Conservation (phyloP, 2,329 filamentous ascomycete species). For the Herpomyces periplanetae region DNA sequence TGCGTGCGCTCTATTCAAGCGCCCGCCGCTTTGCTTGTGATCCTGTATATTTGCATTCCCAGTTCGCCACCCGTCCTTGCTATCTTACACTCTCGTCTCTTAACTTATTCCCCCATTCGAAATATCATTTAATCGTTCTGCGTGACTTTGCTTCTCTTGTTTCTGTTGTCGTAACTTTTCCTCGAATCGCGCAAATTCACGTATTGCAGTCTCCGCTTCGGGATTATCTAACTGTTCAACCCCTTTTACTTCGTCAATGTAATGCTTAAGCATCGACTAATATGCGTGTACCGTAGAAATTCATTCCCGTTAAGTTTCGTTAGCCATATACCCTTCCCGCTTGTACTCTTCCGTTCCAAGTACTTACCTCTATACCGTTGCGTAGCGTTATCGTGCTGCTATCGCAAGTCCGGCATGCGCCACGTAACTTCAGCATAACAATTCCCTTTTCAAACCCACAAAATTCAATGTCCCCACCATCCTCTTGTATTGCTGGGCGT, state of each 20-base stretch:
- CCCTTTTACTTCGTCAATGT: slow-evolving; percentile 82
- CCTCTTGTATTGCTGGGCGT: slow-evolving; percentile 76
- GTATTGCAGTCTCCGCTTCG: slow-evolving; percentile 52
- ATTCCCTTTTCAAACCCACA: slow-evolving; percentile 51
- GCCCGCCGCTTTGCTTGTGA: too few species aligned
- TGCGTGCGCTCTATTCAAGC: too few species aligned
- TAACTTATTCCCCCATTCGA: too few species aligned
- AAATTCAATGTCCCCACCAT: slow-evolving; percentile 88
- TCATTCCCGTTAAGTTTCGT: too few species aligned
- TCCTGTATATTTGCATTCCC: too few species aligned
- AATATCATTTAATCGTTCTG: too few species aligned
- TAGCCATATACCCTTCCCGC: too few species aligned
- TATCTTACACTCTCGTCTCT: too few species aligned
- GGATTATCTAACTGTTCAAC: slow-evolving; percentile 65
- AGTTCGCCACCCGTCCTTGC: too few species aligned
- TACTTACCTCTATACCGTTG: slow-evolving; percentile 92
- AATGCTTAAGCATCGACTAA: slow-evolving; percentile 6
- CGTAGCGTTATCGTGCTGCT: slow-evolving; percentile 85
- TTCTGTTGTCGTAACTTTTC: slow-evolving; percentile 28
- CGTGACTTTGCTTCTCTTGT: too few species aligned
- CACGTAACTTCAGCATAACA: slow-evolving; percentile 52
- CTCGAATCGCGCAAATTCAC: slow-evolving; percentile 79
- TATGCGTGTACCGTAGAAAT: slow-evolving; percentile 1
- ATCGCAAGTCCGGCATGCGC: slow-evolving; percentile 79
- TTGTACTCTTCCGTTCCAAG: too few species aligned